Conservation (phyloP, 2,329 filamentous ascomycete species). For the Blumeriella jaapii region DNA sequence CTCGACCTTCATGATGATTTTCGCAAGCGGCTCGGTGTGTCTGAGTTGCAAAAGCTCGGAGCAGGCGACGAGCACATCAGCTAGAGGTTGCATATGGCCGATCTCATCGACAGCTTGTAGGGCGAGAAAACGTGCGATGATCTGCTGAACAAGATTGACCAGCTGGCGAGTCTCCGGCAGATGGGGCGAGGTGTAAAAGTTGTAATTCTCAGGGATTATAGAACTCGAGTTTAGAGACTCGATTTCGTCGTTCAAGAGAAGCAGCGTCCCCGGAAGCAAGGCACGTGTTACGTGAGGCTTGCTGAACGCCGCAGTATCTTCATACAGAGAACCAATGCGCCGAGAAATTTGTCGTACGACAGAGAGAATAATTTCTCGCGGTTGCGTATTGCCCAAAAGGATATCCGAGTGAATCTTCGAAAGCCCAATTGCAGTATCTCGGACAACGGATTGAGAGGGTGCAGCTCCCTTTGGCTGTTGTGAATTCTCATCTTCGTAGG, state of each 20-base stretch:
- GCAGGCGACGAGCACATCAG: conserved; percentile 66
- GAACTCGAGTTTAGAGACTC: conserved; percentile 32
- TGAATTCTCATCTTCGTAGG: conserved; percentile 44
- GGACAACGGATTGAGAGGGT: conserved; percentile 9
- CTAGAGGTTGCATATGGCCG: conserved; percentile 61
- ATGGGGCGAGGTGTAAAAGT: conserved; percentile 83
- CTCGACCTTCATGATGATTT: conserved; percentile 76
- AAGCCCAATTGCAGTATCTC: conserved; percentile 39
- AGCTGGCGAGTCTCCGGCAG: conserved; percentile 64
- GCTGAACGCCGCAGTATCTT: conserved; percentile 6
- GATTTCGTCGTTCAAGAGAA: conserved; percentile 53
- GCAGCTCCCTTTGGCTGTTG: conserved; percentile 11
- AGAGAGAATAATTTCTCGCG: conserved; percentile 20
- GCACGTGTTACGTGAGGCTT: conserved; percentile 35
- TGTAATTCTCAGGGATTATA: conserved; percentile 45
- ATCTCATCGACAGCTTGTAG: conserved; percentile 57
- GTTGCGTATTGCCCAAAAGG: conserved; percentile 14
- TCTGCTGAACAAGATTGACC: conserved; percentile 54
- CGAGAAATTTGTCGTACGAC: conserved; percentile 22
- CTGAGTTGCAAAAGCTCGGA: conserved; percentile 63
- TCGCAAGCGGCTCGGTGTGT: conserved; percentile 75
- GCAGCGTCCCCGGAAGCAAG: conserved; percentile 54
- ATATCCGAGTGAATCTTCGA: conserved; percentile 45
- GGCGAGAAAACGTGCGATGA: conserved; percentile 60
- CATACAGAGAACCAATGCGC: conserved; percentile 17